Conservation (phyloP, 2,329 filamentous ascomycete genomes). For the Aspergillus fumigatiaffinis region DNA sequence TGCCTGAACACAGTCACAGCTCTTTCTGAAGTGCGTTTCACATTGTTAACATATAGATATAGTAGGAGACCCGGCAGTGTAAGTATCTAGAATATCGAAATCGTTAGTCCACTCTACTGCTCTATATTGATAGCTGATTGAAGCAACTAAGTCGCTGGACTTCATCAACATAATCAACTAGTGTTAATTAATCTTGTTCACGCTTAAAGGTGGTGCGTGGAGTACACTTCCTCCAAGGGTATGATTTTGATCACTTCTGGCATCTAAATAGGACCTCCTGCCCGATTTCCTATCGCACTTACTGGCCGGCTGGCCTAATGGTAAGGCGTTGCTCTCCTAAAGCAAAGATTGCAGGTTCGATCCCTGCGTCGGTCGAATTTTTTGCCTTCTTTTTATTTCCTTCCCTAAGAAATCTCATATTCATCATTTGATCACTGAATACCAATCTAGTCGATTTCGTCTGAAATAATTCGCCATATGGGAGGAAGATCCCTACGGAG, state of each 20-base stretch:
- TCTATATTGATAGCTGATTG: neutral
- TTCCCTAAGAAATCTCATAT: neutral
- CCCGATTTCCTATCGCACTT: neutral
- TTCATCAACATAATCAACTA: neutral
- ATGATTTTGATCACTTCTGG: rapidly evolving
- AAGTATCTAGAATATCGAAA: neutral
- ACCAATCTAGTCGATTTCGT: neutral
- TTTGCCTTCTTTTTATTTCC: neutral
- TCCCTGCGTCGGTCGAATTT: neutral
- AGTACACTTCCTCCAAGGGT: no score
- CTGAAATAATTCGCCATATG: neutral
- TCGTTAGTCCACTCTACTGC: no score
- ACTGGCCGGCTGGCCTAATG: neutral
- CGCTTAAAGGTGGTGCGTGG: no score
- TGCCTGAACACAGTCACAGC: neutral
- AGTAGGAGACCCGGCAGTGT: neutral
- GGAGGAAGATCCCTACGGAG: neutral
- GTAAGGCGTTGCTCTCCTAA: neutral
- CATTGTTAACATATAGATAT: neutral
- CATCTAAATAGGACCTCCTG: rapidly evolving
- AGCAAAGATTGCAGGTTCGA: neutral
- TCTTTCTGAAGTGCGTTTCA: neutral
- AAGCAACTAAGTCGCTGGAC: no score
- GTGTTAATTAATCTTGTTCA: neutral
- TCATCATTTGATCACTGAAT: neutral